Evolutionary conservation across 139 green algal genomes (phyloP).

Genomic region (Asterochloris sp.): DNA sequence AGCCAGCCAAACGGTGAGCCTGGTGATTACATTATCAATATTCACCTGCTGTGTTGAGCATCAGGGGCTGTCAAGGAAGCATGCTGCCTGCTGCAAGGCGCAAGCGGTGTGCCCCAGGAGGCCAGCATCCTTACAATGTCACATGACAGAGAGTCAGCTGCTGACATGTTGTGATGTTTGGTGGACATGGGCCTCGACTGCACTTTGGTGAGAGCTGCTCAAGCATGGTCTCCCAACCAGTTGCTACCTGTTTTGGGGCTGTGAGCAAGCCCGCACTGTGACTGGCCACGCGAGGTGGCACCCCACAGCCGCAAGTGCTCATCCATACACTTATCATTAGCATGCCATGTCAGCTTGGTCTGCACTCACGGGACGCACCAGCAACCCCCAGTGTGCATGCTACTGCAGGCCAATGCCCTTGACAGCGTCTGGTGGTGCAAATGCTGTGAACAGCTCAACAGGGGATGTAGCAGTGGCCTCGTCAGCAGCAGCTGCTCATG

Average conservation of each 20-base stretch:
- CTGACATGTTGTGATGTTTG: too few relatives aligned
- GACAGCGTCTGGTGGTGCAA: slow-evolving; percentile 67
- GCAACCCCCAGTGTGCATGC: neutral
- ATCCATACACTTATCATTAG: neutral
- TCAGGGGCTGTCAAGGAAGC: too few relatives aligned
- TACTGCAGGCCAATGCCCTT: slow-evolving; percentile 50
- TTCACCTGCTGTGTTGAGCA: neutral
- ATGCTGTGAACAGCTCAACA: slow-evolving; percentile 58
- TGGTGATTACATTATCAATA: too few relatives aligned
- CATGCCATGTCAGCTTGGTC: too few relatives aligned
- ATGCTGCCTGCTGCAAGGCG: too few relatives aligned
- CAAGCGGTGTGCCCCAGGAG: too few relatives aligned
- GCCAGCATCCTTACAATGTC: too few relatives aligned
- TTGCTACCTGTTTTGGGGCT: neutral
- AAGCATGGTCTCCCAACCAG: too few relatives aligned
- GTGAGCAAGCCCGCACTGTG: neutral
- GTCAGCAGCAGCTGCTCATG: neutral
- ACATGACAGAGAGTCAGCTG: too few relatives aligned
- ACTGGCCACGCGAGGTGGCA: neutral
- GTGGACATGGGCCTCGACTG: too few relatives aligned
- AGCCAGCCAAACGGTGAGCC: slow-evolving; percentile 26
- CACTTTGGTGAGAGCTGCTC: too few relatives aligned
- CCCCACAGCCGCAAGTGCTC: neutral
- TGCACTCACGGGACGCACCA: neutral
- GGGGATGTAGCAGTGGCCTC: slow-evolving; percentile 9